These are phyloP conservation scores for Trichoderma atroviride DNA, from an alignment of 2,329 filamentous ascomycete genomes.

Conservation along the genomic window DNA sequence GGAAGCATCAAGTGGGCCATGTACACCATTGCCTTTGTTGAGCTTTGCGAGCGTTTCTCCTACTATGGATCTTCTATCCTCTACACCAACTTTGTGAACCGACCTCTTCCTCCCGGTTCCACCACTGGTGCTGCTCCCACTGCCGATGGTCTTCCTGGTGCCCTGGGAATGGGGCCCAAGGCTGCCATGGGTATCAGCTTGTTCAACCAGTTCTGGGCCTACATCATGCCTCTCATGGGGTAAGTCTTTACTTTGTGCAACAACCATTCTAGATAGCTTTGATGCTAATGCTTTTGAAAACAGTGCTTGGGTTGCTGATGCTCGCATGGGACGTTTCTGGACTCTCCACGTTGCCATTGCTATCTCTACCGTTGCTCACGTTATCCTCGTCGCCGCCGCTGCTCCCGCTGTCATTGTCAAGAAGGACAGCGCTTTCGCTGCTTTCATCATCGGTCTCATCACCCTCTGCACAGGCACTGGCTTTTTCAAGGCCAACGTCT, in stretches of 20 bases:
- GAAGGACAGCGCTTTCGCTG: conserved; percentile 60
- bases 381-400: conserved; percentile 66
- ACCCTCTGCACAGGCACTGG: conserved; percentile 66
- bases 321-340: conserved; percentile 71
- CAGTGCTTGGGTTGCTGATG: conserved; percentile 63
- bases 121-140: conserved; percentile 53
- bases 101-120: conserved; percentile 56
- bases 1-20: conserved; percentile 66
- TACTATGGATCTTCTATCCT: conserved; percentile 74
- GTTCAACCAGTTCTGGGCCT: conserved; percentile 65
- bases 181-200: conserved; percentile 53
- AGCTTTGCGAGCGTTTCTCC: conserved; percentile 75
- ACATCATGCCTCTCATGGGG: conserved; percentile 61
- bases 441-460: conserved; percentile 68
- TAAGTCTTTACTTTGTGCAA: conserved; percentile 34
- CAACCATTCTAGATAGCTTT: too few species aligned
- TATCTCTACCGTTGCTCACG: conserved; percentile 67
- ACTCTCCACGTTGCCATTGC: conserved; percentile 70
- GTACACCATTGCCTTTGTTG: conserved; percentile 72
- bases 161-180: conserved; percentile 60
- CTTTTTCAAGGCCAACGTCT: conserved; percentile 81
- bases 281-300: background rate
- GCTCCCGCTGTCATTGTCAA: conserved; percentile 64
- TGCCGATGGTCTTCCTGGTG: conserved; percentile 48
- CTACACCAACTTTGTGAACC: conserved; percentile 68